Evolutionary conservation across 179 eudicot genomes (phyloP), one percentile per base, ranked within the genome.

Genomic region (Carnegiea gigantea): DNA sequence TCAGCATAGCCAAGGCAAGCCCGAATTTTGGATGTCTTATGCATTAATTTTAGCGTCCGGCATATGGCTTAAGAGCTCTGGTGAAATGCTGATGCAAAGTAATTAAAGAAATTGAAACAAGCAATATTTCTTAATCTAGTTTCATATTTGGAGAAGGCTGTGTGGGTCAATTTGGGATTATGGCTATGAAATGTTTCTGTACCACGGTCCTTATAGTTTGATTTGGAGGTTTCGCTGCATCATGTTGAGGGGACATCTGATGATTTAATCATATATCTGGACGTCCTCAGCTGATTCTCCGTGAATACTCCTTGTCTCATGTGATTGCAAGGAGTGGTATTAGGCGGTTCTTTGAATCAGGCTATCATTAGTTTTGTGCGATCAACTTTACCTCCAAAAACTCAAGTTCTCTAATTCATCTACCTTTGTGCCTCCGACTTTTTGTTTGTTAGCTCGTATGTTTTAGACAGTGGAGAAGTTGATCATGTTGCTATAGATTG

Each of bases 1-100:
- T 80, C 71, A 82, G 89, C 43, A 94, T 94, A 83, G 91, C 99
- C 86, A 96, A 96, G 99, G 99, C 98, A 96, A 96, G 99, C 97
- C 84, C 88, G 71, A 87, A 89, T 83, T 89, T 84, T 88, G 97
- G 95, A 89, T 86, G 84, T 83, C 85, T 86, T 89, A 84, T 90
- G 86, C 86, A 78, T 89, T 83, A 83, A 83, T 79, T 73, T 70
- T 88, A 80, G 88, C 90, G 81, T 88, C 85, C 84, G 88, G 81
- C 84, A 85, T 87, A 77, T 77, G 84, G 77, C 82, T 78, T 87
- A 83, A 65, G 81, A 73, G 78, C 82, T 75, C 78, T 78, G 84
- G 76, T 81, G 83, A 54, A 81, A 79, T 79, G 92, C 86, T 82
- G 91, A 80, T 89, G 84, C 82, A 78, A 82, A 71, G 49, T 75